phyloP scores from a whole-genome alignment of 768 basidiomycete species.

The Podaxis pistillaris region DNA sequence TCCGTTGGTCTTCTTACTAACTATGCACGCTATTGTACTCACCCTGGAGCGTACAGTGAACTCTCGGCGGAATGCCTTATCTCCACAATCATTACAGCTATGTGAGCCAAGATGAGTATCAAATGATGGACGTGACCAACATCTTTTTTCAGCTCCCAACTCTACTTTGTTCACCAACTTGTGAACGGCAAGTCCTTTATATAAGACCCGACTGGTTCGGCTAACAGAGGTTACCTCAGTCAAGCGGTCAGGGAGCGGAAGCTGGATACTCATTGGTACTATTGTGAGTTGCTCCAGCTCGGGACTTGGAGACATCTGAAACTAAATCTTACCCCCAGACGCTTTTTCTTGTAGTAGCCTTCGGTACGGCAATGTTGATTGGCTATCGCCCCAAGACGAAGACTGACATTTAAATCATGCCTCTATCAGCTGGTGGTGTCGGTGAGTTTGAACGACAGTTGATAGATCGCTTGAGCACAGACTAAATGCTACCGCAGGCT shows the following conservation, averaged over 20 bases:
- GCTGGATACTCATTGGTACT: conserved; percentile 26
- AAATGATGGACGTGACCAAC: not conserved
- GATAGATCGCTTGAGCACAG: no score
- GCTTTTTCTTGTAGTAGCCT: conserved; percentile 26
- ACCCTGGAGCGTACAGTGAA: conserved; percentile 12
- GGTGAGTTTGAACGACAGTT: conserved; percentile 19
- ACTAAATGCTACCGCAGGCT: conserved; percentile 21
- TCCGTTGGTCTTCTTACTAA: conserved; percentile 29
- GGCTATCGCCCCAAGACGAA: not conserved
- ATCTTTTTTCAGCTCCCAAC: conserved; percentile 34
- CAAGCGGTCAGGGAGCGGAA: conserved; percentile 24
- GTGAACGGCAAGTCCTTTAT: conserved; percentile 27
- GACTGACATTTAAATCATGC: not conserved
- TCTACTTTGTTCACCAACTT: conserved; percentile 43
- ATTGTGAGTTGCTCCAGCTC: conserved; percentile 23
- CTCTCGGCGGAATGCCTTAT: conserved; percentile 41
- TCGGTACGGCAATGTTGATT: conserved; percentile 21
- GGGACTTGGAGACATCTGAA: not conserved
- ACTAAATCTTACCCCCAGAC: conserved; percentile 15
- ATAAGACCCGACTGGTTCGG: not conserved
- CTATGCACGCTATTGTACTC: not conserved
- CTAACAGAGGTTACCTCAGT: conserved; percentile 19
- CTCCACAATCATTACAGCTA: conserved; percentile 41
- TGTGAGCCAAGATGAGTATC: conserved; percentile 24
- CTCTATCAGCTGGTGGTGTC: conserved; percentile 25